Conservation (phyloP, 1,284 basidiomycete genomes). For the Naganishia albida region DNA sequence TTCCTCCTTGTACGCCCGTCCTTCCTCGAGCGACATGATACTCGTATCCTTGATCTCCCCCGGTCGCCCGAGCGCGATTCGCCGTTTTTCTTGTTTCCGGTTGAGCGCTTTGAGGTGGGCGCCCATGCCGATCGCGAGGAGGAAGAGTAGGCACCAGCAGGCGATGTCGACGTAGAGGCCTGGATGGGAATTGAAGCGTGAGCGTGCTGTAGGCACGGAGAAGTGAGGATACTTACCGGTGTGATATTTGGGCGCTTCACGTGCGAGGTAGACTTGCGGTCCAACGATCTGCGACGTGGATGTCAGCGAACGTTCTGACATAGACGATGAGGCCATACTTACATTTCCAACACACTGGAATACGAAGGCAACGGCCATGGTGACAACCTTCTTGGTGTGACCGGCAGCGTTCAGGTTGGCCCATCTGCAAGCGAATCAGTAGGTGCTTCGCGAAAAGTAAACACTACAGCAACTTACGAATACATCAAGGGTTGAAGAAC, state of each 20-base stretch:
- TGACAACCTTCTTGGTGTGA: constrained; percentile 47
- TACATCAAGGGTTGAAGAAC: constrained; percentile 27
- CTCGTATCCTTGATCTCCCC: constrained; percentile 48
- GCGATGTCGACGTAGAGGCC: constrained; percentile 48
- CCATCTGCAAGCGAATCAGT: constrained; percentile 34
- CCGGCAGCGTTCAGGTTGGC: constrained; percentile 45
- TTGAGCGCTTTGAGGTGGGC: constrained; percentile 47
- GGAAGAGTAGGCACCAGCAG: constrained; percentile 42
- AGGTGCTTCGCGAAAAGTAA: neutral
- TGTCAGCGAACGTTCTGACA: neutral
- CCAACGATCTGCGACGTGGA: constrained; percentile 39
- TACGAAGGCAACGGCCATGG: constrained; percentile 42
- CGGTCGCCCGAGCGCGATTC: constrained; percentile 46
- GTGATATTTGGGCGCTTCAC: constrained; percentile 43
- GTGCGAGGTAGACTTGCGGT: constrained; percentile 46
- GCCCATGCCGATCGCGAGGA: constrained; percentile 46
- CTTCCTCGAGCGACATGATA: constrained; percentile 41
- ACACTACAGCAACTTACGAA: constrained; percentile 4
- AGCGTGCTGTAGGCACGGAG: too few species aligned
- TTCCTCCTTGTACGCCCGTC: constrained; percentile 41
- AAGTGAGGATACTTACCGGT: constrained; percentile 31
- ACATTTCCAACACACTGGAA: constrained; percentile 43
- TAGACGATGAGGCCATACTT: neutral
- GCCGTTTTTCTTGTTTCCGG: constrained; percentile 42
- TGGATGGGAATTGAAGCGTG: constrained; percentile 9